Base-by-base conservation (phyloP, 345 rosid species). In the Salix arbutifolia region DNA sequence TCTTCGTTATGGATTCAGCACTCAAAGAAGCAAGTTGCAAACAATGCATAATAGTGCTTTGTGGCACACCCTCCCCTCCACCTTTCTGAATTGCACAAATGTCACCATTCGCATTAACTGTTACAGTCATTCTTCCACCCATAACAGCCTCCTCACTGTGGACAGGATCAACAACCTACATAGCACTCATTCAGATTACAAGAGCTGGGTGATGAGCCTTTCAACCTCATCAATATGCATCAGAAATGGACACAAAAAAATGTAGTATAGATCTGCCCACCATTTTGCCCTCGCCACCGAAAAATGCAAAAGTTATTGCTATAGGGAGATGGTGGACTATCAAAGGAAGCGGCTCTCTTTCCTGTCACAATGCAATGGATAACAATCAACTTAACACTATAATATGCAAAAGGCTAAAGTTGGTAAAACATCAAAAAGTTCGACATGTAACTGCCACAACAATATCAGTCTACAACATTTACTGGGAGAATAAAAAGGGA, bases 311-410 rank as follows among this genome's bases (percentile, higher is more conserved):
- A 8, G 99, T 90, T 74, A 92, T 89, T 58, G 99, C 97, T 78
- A 96, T 86, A 37, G 98, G 99, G 52, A 94, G 90, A 90, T 96
- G 99, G 82, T 96, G 99, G 73, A 96, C 82, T 23, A 86, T 96
- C 89, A 94, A 86, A 67, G 97, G 93, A 77, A 94, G 88, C 17
- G 99, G 98, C 71, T 96, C 97, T 80, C 83, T 85, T 42, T 75
- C 93, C 99, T 93, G 89, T 75, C 37, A 82, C 40, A 74, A 40
- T 35, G 65, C 30, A 53, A 42, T 46, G 69, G 6, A 60, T 9
- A 42, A 38, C 35, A 72, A 65, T 19, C 40, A 64, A 17, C 53
- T 21, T 26, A 74, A 35, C 44, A 37, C 38, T 1, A 80, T 50
- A 5, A 70, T 25, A 30, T 42, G 14, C 61, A 65, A 66, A 6